Base-by-base conservation (phyloP, 2,329 filamentous ascomycete species). In the Neofusicoccum kwambonambiense region DNA sequence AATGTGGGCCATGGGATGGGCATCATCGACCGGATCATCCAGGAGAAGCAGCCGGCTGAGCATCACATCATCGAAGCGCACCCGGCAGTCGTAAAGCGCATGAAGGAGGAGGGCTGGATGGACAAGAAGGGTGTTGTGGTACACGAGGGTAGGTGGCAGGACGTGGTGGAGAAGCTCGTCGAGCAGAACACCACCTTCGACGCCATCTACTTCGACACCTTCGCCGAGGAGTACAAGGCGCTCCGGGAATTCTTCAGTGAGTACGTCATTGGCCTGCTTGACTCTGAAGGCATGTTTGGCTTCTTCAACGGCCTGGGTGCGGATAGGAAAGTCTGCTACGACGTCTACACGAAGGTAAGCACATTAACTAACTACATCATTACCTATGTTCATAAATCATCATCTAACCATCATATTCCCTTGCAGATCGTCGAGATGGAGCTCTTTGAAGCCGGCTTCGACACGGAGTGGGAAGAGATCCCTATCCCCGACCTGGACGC, bases 181-280 rank as follows among this genome's bases (percentile, higher is more conserved):
- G 77, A 78, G 65, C 72, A 80, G 65, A 79, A 77, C 44, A 73
- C 73, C 19, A 66, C 75, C 7, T 80, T 83, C 62, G 81, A 84
- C 66, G 81, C 77, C 11, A 82, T 99, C 70, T 99, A 98, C 81
- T 98, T 97, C 73, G 95, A 99, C 75, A 99, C 95, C 0, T 98
- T 98, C 76, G 95, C 93, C 6, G 95, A 99, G 79, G 91, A 95
- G 68, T 99, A 98, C 78, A 82, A 83, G 2, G 91, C 94, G 75
- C 86, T 98, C 34, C 89, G 90, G 52, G 83, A 88, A 66, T 97
- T 98, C 80, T 97, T 98, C 75, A 89, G 86, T 2, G 95, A 98
- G 76, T 88, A 90, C 70, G 89, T 98, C 11, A 91, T 95, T 37
- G 89, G 87, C 0, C 77, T 98, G 62, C 80, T 99, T 51, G 89